Evolutionary conservation across 176 grass and related monocot species (phyloP).

Genomic region (Bolboschoenus planiculmis): DNA sequence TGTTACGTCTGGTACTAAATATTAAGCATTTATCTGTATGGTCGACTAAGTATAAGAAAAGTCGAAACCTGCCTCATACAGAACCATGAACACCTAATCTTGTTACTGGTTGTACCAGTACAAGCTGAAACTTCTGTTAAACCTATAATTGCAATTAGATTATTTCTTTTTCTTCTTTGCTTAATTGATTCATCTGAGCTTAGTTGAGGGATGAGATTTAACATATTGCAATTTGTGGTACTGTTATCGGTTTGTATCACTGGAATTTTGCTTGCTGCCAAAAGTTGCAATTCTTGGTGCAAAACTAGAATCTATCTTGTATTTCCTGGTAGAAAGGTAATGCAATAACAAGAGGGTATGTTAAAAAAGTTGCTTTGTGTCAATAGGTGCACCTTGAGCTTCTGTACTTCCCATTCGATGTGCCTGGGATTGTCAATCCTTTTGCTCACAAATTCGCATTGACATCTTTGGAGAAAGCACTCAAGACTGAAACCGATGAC

Average conservation of each 20-base stretch:
- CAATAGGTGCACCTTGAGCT: constrained; percentile 90
- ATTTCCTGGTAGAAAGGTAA: not conserved
- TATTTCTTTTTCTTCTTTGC: not conserved
- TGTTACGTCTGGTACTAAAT: not conserved
- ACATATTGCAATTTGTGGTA: too few species aligned
- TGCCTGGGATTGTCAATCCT: constrained; percentile 65
- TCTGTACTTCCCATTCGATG: constrained; percentile 69
- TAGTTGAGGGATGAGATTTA: too few species aligned
- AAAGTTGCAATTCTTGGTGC: not conserved
- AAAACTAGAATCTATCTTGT: not conserved
- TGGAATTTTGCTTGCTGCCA: not conserved
- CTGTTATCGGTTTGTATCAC: not conserved
- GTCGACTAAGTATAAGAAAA: not conserved
- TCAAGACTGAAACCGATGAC: constrained; percentile 69
- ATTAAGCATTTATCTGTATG: not conserved
- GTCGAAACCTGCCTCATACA: not conserved
- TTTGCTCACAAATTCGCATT: constrained; percentile 63
- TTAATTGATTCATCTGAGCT: not conserved
- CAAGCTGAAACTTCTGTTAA: not conserved
- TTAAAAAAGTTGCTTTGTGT: not conserved
- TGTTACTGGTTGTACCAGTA: not conserved
- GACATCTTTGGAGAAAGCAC: constrained; percentile 88
- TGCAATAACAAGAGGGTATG: not conserved
- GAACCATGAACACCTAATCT: not conserved
- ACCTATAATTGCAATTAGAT: not conserved